Evolutionary conservation across 2,329 filamentous ascomycete species (phyloP), one percentile per base, ranked within the genome.

Genomic region (Rhynchosporium secalis): DNA sequence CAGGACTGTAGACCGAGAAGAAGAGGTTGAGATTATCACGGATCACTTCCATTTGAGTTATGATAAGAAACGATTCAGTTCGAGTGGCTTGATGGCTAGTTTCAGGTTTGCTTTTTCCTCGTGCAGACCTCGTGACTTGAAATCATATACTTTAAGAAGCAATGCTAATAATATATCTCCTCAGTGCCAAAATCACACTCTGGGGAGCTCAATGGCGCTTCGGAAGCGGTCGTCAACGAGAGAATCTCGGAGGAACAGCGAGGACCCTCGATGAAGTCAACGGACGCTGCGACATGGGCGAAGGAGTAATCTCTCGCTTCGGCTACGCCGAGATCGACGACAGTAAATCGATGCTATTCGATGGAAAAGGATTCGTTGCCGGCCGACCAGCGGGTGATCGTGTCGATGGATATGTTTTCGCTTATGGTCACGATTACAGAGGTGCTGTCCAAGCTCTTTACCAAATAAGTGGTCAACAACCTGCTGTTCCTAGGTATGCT

Each of bases 401-500:
- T 3, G 77, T 82, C 29, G 85, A 87, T 68, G 80, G 81, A 2
- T 87, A 87, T 71, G 75, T 87, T 2, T 87, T 87, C 72, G 76
- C 78, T 48, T 87, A 86, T 66, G 84, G 84, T 1, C 78, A 77
- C 62, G 81, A 86, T 65, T 87, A 82, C 68, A 76, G 77, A 56
- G 79, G 74, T 3, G 83, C 83, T 15, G 78, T 87, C 58, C 77
- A 78, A 61, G 79, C 80, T 0, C 80, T 84, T 41, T 86, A 85
- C 69, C 75, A 77, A 1, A 72, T 87, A 12, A 85, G 83, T 1
- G 84, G 84, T 2, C 76, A 75, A 26, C 83, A 85, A 66, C 84
- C 84, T 3, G 62, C 80, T 9, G 71, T 87, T 0, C 84, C 84
- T 0, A 76, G 84, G 13, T 87, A 81, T 77, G 78, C 82, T 0